These are phyloP conservation scores for Pseudocercospora fuligena DNA, from an alignment of 2,329 filamentous ascomycete species.

Conservation along the genomic window DNA sequence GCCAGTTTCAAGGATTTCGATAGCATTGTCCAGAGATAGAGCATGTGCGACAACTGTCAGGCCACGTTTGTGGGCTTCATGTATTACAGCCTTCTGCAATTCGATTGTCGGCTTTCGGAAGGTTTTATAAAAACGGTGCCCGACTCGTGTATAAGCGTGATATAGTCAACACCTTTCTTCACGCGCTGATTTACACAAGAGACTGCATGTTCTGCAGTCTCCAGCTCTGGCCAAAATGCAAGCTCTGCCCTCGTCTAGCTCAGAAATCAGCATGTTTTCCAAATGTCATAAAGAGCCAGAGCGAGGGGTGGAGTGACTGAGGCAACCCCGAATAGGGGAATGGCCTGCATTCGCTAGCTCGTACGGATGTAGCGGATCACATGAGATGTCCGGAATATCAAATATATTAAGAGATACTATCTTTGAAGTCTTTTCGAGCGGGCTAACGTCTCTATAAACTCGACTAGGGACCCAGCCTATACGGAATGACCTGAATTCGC, in stretches of 20 bases:
- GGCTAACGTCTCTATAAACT: too few species aligned
- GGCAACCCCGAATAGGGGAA: too few species aligned
- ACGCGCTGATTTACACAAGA: conserved; percentile 49
- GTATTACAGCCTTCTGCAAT: conserved; percentile 53
- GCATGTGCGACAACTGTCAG: conserved; percentile 50
- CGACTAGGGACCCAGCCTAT: too few species aligned
- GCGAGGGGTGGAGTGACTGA: too few species aligned
- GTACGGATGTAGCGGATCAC: too few species aligned
- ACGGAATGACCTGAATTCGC: too few species aligned
- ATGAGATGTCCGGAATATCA: too few species aligned
- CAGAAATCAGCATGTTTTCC: conserved; percentile 16
- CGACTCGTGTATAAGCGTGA: conserved; percentile 59
- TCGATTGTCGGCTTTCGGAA: conserved; percentile 46
- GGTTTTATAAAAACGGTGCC: conserved; percentile 40
- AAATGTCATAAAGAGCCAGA: too few species aligned
- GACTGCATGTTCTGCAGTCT: conserved; percentile 47
- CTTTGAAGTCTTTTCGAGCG: too few species aligned
- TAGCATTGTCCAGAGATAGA: conserved; percentile 45
- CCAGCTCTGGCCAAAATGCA: conserved; percentile 55
- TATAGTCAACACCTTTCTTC: conserved; percentile 53
- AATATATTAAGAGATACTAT: too few species aligned
- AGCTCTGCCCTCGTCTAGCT: conserved; percentile 43
- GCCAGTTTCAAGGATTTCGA: conserved; percentile 48
- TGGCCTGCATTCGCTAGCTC: too few species aligned
- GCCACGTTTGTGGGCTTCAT: conserved; percentile 45